phyloP scores from a whole-genome alignment of 805 yeast genomes.

The Candida chauliodis region DNA sequence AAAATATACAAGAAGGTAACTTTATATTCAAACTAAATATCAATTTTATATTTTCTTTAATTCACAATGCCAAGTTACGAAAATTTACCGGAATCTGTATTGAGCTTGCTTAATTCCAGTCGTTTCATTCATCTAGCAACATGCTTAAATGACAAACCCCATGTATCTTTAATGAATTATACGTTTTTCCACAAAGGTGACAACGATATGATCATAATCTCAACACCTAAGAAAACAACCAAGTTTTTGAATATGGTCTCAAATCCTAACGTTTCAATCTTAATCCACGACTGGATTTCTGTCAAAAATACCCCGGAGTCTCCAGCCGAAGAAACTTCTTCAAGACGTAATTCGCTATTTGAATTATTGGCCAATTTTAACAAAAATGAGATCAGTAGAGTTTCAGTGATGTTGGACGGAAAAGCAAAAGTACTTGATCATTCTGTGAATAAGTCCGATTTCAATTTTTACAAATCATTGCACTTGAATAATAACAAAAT shows the following conservation, averaged over 20 bases:
- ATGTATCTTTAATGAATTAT: conserved; percentile 89
- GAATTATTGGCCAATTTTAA: conserved; percentile 72
- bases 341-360: conserved; percentile 27
- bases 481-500: conserved; percentile 63
- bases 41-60: neutral
- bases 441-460: conserved; percentile 41
- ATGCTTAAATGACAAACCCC: conserved; percentile 68
- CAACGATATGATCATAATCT: conserved; percentile 57
- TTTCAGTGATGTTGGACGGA: conserved; percentile 81
- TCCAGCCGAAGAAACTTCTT: conserved; percentile 10
- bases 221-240: conserved; percentile 68
- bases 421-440: conserved; percentile 50
- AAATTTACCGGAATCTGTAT: conserved; percentile 34
- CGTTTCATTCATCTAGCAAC: conserved; percentile 85
- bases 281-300: conserved; percentile 89
- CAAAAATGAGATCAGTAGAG: conserved; percentile 72
- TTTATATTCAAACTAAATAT: too few species aligned
- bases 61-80: conserved; percentile 8
- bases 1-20: too few species aligned
- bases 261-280: conserved; percentile 76
- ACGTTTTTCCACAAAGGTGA: conserved; percentile 50
- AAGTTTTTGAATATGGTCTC: conserved; percentile 65
- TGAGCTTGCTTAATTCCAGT: conserved; percentile 50
- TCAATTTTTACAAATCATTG: conserved; percentile 56
- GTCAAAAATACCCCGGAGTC: conserved; percentile 37